Percentiles rank a stretch among this genome's conserved stretches.
Conservation (phyloP, 2,329 filamentous ascomycete species). For the Stagonosporopsis rhizophila region DNA sequence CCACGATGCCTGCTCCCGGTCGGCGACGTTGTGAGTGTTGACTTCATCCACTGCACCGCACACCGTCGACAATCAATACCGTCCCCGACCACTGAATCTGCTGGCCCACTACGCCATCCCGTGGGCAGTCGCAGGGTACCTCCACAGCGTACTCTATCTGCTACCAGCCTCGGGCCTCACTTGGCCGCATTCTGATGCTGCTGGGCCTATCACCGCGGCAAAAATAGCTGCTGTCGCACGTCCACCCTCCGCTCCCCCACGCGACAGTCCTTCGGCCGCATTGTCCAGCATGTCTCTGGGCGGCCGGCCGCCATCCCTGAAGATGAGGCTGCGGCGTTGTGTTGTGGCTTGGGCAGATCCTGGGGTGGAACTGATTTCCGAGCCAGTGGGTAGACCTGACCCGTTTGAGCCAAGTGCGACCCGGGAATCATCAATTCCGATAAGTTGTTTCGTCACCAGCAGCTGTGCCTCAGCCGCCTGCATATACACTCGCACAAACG, state of each 20-base stretch:
- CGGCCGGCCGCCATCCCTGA: slow-evolving; percentile 8
- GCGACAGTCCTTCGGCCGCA: slow-evolving; percentile 5
- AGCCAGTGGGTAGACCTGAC: slow-evolving; percentile 8
- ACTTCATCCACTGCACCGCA: slow-evolving; percentile 14
- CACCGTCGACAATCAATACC: slow-evolving; percentile 14
- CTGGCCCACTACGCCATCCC: slow-evolving; percentile 11
- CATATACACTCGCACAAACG: slow-evolving; percentile 25
- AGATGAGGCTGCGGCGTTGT: slow-evolving; percentile 16
- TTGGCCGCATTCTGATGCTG: slow-evolving; percentile 6
- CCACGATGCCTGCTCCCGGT: not conserved
- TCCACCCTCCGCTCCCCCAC: slow-evolving; percentile 10
- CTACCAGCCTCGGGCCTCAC: slow-evolving; percentile 15
- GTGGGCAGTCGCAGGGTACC: slow-evolving; percentile 5
- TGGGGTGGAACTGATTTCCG: slow-evolving; percentile 12
- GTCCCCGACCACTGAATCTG: slow-evolving; percentile 2
- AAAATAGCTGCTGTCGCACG: slow-evolving; percentile 10
- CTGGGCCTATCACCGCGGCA: slow-evolving; percentile 3
- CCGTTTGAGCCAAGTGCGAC: slow-evolving; percentile 19
- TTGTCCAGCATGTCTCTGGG: not conserved
- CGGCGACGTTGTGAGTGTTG: slow-evolving; percentile 13
- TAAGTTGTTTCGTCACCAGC: slow-evolving; percentile 20
- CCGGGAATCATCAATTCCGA: slow-evolving; percentile 31
- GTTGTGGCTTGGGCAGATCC: slow-evolving; percentile 19
- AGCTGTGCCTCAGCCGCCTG: slow-evolving; percentile 17
- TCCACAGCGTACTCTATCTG: slow-evolving; percentile 28